Evolutionary conservation across 1,284 basidiomycete genomes (phyloP).

Genomic region (Malassezia equina): DNA sequence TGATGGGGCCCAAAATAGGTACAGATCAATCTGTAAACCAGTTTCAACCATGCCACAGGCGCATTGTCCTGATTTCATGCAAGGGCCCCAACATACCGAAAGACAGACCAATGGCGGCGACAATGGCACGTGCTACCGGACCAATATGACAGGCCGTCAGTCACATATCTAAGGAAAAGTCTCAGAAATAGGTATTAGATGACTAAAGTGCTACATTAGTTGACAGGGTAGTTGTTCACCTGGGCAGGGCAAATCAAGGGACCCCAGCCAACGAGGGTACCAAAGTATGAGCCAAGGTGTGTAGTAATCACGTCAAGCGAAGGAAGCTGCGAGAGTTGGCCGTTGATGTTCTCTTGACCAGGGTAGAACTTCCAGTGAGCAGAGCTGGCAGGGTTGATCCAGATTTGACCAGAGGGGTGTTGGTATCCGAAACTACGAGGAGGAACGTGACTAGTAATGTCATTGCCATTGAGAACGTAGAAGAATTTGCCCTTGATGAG

Average conservation of each 20-base stretch:
- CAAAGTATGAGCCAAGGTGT: neutral
- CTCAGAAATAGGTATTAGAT: neutral
- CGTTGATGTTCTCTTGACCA: constrained; percentile 19
- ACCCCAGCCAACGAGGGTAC: neutral
- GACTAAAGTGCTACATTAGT: neutral
- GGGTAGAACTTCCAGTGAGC: constrained; percentile 12
- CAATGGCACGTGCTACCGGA: too few species aligned
- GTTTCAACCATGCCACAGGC: neutral
- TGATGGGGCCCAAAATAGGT: too few species aligned
- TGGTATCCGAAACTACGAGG: constrained; percentile 19
- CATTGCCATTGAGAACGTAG: constrained; percentile 18
- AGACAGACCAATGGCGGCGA: too few species aligned
- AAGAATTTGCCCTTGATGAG: neutral
- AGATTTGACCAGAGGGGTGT: constrained; percentile 18
- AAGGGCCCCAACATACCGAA: too few species aligned
- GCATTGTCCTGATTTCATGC: too few species aligned
- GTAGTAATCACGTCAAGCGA: neutral
- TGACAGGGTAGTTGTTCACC: neutral
- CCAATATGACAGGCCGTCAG: too few species aligned
- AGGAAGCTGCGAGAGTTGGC: neutral
- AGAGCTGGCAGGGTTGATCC: constrained; percentile 18
- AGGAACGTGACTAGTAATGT: constrained; percentile 11
- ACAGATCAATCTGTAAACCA: neutral
- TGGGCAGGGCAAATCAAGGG: neutral
- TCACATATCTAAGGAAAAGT: too few species aligned